Conservation (phyloP, 2,329 filamentous ascomycete genomes). For the Talaromyces sp. region DNA sequence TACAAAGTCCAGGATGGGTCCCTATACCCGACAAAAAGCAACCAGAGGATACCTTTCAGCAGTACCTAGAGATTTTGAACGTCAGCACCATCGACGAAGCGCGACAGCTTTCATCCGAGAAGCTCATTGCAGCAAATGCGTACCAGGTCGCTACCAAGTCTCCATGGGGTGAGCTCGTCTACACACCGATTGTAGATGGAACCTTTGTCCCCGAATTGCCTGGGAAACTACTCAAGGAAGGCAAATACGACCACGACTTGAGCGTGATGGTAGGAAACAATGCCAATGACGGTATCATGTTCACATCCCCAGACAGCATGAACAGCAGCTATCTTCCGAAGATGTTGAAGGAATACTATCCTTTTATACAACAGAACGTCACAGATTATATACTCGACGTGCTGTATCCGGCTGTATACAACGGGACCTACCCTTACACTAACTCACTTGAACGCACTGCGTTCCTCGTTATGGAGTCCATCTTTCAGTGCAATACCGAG, state of each 20-base stretch:
- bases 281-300: constrained; percentile 46
- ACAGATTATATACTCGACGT: constrained; percentile 49
- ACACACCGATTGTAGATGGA: constrained; percentile 53
- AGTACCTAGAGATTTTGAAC: constrained; percentile 46
- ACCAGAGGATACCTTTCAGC: constrained; percentile 44
- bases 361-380: constrained; percentile 25
- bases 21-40: constrained; percentile 36
- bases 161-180: constrained; percentile 48
- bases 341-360: constrained; percentile 26
- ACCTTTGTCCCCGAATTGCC: constrained; percentile 53
- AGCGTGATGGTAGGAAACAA: constrained; percentile 52
- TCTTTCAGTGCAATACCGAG: constrained; percentile 57
- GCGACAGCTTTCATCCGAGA: constrained; percentile 42
- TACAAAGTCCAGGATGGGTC: constrained; percentile 47
- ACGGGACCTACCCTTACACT: constrained; percentile 52
- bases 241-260: constrained; percentile 49
- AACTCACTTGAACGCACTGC: constrained; percentile 47
- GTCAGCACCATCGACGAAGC: constrained; percentile 50
- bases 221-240: constrained; percentile 47
- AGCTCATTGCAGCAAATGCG: constrained; percentile 49
- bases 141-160: constrained; percentile 41
- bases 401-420: constrained; percentile 57
- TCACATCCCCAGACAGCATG: constrained; percentile 39
- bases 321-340: constrained; percentile 25
- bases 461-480: constrained; percentile 47